Evolutionary conservation across 305 asterid species (phyloP), one percentile per base, ranked within the genome.

Genomic region (Fraxinus latifolia): DNA sequence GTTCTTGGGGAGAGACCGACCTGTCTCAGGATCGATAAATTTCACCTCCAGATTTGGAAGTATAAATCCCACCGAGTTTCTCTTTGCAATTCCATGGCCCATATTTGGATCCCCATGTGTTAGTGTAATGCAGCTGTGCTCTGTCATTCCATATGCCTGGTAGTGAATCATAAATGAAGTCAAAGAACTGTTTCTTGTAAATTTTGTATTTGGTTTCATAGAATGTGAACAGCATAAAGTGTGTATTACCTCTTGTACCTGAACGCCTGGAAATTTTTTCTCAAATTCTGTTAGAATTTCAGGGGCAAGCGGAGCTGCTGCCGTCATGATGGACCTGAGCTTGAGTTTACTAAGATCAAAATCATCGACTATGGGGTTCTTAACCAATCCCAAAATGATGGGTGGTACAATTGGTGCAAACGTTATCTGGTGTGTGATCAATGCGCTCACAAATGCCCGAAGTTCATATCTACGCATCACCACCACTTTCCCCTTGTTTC

Each of bases 81-180:
- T 87, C 92, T 95, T 95, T 11, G 97, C 92, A 62, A 85, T 81
- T 33, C 89, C 84, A 39, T 89, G 90, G 19, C 86, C 93, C 65
- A 87, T 90, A 33, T 58, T 86, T 17, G 89, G 92, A 78, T 86
- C 86, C 9, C 91, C 96, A 47, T 95, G 95, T 67, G 94, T 90
- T 42, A 93, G 84, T 1, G 98, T 93, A 33, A 95, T 92, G 90
- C 99, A 93, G 87, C 98, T 95, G 77, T 95, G 99, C 83, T 93
- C 99, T 0, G 99, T 95, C 99, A 95, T 92, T 58, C 99, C 99
- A 79, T 93, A 95, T 1, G 98, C 98, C 98, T 94, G 78, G 2
- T 33, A 47, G 72, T 70, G 78, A 73, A 12, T 4, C 17, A 68
- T 29, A 23, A 29, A 31, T 25, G 5, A 62, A 62, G n/a, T 33